phyloP scores from a whole-genome alignment of 805 yeast genomes.

The Metschnikowia koreensis region DNA sequence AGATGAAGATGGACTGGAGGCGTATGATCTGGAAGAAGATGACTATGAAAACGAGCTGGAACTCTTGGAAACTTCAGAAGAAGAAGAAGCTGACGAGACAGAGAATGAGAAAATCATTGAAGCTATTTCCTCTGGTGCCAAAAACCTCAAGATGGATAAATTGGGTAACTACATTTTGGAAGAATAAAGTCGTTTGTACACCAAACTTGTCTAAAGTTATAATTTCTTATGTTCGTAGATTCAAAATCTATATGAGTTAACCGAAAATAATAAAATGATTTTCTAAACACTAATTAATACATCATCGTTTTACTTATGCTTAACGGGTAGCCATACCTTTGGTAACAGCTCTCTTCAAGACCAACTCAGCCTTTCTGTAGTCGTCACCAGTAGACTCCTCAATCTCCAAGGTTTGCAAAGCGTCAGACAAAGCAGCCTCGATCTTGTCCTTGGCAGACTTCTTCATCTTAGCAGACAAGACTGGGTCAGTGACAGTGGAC shows the following conservation, averaged over 20 bases:
- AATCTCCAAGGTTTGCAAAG: constrained; percentile 94
- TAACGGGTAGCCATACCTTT: constrained; percentile 98
- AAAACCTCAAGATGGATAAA: constrained; percentile 74
- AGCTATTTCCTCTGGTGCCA: constrained; percentile 63
- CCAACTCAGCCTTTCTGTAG: constrained; percentile 98
- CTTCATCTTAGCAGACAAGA: constrained; percentile 94
- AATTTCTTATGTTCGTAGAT: constrained; percentile 5
- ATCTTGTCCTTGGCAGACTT: constrained; percentile 95
- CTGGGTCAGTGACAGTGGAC: constrained; percentile 97
- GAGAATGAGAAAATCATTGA: constrained; percentile 60
- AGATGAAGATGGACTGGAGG: constrained; percentile 25
- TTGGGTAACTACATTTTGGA: constrained; percentile 78
- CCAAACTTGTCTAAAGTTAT: too few species aligned
- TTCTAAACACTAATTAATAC: constrained; percentile 21
- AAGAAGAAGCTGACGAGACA: constrained; percentile 27
- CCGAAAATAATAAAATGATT: constrained; percentile 15
- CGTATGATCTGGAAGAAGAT: constrained; percentile 29
- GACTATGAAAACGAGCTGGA: constrained; percentile 36
- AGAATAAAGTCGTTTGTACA: constrained; percentile 15
- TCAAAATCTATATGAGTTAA: constrained; percentile 4
- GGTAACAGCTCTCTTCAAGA: constrained; percentile 98
- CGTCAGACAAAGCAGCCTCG: constrained; percentile 97
- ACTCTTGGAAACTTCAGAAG: constrained; percentile 19
- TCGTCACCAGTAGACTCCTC: constrained; percentile 97
- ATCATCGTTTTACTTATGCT: constrained; percentile 28